Conservation (phyloP, 371 early-diverging fungal species). For the Mortierella sp. region DNA sequence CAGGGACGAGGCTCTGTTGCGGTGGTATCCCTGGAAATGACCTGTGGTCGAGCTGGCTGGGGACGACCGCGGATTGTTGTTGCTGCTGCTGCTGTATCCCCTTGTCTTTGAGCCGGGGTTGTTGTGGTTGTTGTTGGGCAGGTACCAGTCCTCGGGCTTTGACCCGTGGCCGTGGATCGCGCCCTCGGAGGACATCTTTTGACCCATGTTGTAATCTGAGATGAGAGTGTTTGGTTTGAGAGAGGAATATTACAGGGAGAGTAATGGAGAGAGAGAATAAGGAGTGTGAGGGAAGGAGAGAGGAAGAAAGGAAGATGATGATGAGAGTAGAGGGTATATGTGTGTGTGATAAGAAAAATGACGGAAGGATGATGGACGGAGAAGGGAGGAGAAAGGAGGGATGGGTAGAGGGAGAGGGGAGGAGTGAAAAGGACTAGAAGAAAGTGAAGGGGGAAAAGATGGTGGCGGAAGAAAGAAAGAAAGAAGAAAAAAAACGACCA, state of each 20-base stretch:
- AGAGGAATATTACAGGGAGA: not conserved
- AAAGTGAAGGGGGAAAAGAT: not conserved
- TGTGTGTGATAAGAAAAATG: slow-evolving; percentile 2
- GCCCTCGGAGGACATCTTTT: slow-evolving; percentile 45
- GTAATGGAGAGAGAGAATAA: not conserved
- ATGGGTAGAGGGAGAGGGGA: slow-evolving; percentile 7
- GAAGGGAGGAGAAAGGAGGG: not conserved
- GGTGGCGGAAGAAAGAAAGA: not conserved
- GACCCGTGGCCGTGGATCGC: slow-evolving; percentile 23
- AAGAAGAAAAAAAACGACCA: not conserved
- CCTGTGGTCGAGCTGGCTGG: slow-evolving; percentile 53
- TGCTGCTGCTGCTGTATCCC: not conserved
- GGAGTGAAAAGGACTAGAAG: not conserved
- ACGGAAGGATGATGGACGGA: not conserved
- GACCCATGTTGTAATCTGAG: slow-evolving; percentile 37
- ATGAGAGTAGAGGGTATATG: not conserved
- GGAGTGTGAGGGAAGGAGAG: not conserved
- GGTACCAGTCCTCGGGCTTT: slow-evolving; percentile 50
- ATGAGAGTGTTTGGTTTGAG: not conserved
- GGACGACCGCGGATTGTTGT: slow-evolving; percentile 33
- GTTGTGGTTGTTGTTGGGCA: slow-evolving; percentile 27
- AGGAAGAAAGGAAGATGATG: not conserved
- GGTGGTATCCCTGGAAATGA: slow-evolving; percentile 36
- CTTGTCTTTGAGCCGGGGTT: not conserved
- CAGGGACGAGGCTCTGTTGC: slow-evolving; percentile 45